Evolutionary conservation across 78 protist species (phyloP), one percentile per base, ranked within the genome.

Genomic region (Ministeria vibrans): DNA sequence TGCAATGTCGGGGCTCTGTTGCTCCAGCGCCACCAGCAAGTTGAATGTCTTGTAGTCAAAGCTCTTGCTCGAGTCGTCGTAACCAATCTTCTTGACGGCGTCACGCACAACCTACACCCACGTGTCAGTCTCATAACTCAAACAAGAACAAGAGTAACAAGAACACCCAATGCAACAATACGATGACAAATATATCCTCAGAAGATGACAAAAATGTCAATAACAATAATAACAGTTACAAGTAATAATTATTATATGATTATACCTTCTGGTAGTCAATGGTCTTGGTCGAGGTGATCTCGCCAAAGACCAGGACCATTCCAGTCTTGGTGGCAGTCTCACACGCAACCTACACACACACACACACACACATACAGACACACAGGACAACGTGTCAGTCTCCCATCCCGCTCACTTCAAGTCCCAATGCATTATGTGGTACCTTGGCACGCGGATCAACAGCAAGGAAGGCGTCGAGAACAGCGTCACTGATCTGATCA

Each of bases 1-100:
- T 25, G 97, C 98, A 64, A 99, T 99, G 68, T 99, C 99, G 59
- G 98, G 97, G 51, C 98, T 93, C 92, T 99, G 99, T 84, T 91
- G 92, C 87, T 97, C 96, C 79, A 99, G 89, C 46, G 92, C 96
- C 32, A 94, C 91, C 55, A 95, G 85, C 38, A 99, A 98, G 63
- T 92, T 87, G 95, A 98, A 95, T 1, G 99, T 91, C 88, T 94
- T 86, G 94, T 89, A 94, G 84, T 97, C 99, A 75, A 96, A 91
- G 41, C 96, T 96, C 84, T 91, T 91, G 55, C 53, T 61, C 30
- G 91, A 83, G 44, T 83, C 87, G 86, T 95, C 97, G 94, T 86
- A 98, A 64, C 99, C 99, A 82, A 96, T 96, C 76, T 89, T 69
- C 93, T 93, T 89, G 62, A 95, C 68, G 75, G 97, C 86, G 34